Base-by-base conservation (phyloP, 495 filamentous ascomycete species). In the Xylaria intraflava region DNA sequence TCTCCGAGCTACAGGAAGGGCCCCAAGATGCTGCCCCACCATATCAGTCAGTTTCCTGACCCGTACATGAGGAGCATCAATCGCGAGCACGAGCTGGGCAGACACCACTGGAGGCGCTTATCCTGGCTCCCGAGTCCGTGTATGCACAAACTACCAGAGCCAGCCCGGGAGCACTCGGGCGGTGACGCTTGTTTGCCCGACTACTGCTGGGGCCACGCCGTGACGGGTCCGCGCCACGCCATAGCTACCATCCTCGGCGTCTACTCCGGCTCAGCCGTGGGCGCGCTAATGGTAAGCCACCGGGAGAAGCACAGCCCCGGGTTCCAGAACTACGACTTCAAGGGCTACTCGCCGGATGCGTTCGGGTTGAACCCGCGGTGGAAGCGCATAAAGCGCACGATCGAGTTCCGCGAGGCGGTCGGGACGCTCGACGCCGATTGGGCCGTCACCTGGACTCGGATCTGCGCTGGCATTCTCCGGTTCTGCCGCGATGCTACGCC, bases 361-460 rank as follows among this genome's bases (percentile, higher is more conserved):
- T 27, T 59, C 2, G 2, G 2, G n/a, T 22, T 17, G 20, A 2
- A 0, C 19, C 3, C 14, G 11, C 0, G 8, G 35, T 16, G 29
- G n/a, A n/a, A n/a, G 11, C 11, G 16, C 6, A 9, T 10, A 12
- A 12, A 35, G 31, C 55, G 56, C 20, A 72, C 67, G 16, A 60
- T 77, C 36, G 73, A 78, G 57, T 77, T 78, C 57, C 64, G 73
- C 14, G 68, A 74, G 42, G 69, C 69, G 14, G 60, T 35, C 7
- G 73, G 72, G 2, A 57, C 64, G 0, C 53, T 77, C 2, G 65
- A 72, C 33, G 42, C 62, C 0, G 27, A 41, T 1, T 66, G 57
- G 49, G 50, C 74, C 16, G 20, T 38, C 0, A 44, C 42, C 8
- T 76, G 72, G 71, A 51, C 62, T 2, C 12, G 40, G 4, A 63